Evolutionary conservation across 768 basidiomycete species (phyloP).

Genomic region (Hypholoma sublateritium): DNA sequence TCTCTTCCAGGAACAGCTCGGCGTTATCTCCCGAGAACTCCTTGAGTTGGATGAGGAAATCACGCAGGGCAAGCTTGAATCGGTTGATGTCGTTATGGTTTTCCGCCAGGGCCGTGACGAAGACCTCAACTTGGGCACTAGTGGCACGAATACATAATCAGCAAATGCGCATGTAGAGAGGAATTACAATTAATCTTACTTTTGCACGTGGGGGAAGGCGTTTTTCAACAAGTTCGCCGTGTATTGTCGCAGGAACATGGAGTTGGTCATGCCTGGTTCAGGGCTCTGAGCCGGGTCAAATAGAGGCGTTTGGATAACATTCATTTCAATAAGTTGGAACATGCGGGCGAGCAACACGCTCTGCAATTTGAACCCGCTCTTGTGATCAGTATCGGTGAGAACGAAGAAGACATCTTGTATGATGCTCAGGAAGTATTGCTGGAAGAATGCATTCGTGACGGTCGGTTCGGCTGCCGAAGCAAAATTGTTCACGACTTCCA

Average conservation of each 20-base stretch:
- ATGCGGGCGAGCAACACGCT: constrained; percentile 88
- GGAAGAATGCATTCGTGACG: constrained; percentile 92
- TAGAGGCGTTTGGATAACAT: constrained; percentile 77
- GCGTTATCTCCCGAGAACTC: constrained; percentile 96
- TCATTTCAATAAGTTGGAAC: constrained; percentile 88
- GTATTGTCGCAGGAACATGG: constrained; percentile 80
- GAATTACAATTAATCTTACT: constrained; percentile 44
- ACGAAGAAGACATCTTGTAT: constrained; percentile 97
- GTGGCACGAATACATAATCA: constrained; percentile 7
- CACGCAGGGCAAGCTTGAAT: constrained; percentile 93
- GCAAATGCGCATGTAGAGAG: constrained; percentile 13
- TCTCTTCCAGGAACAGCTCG: constrained; percentile 92
- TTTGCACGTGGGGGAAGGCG: constrained; percentile 92
- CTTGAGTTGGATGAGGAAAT: constrained; percentile 97
- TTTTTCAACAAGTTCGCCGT: constrained; percentile 81
- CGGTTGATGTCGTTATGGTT: constrained; percentile 78
- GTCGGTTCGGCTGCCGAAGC: constrained; percentile 68
- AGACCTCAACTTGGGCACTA: constrained; percentile 73
- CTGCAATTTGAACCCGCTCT: constrained; percentile 97
- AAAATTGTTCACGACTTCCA: constrained; percentile 96
- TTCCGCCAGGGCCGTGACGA: constrained; percentile 66
- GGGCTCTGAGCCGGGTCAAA: constrained; percentile 76
- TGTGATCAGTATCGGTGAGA: constrained; percentile 96
- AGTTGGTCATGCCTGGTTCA: constrained; percentile 74
- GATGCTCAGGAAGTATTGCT: constrained; percentile 91